Conservation (phyloP, 1,284 basidiomycete species). For the Exobasidium rhododendri region DNA sequence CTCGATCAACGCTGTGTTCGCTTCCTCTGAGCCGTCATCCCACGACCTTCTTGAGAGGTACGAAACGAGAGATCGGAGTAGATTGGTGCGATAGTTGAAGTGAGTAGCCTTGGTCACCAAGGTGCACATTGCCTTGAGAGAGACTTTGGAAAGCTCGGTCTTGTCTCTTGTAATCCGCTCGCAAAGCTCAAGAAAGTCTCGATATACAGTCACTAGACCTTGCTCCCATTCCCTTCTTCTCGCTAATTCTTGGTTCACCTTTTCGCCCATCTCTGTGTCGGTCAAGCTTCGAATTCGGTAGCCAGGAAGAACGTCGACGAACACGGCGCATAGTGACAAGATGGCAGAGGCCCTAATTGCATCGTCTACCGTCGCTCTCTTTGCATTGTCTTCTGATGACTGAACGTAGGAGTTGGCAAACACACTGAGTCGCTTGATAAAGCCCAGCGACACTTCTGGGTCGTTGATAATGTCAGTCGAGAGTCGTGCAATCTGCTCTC, state of each 20-base stretch:
- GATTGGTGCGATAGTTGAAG: conserved; percentile 94
- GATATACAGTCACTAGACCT: conserved; percentile 85
- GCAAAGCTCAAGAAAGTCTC: conserved; percentile 77
- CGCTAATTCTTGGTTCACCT: conserved; percentile 88
- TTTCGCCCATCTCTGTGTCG: conserved; percentile 84
- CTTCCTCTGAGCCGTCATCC: conserved; percentile 70
- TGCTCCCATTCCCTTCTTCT: conserved; percentile 93
- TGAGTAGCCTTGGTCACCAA: conserved; percentile 79
- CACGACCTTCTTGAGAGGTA: conserved; percentile 66
- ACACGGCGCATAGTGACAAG: conserved; percentile 86
- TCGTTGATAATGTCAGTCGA: conserved; percentile 47
- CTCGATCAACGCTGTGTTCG: conserved; percentile 72
- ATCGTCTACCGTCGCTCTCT: conserved; percentile 64
- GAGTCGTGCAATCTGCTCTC: conserved; percentile 52
- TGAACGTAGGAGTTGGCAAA: conserved; percentile 22
- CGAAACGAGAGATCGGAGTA: conserved; percentile 82
- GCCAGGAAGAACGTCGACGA: conserved; percentile 86
- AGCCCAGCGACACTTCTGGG: conserved; percentile 46
- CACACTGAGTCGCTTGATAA: conserved; percentile 43
- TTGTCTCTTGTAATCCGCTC: conserved; percentile 74
- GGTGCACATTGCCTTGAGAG: conserved; percentile 81
- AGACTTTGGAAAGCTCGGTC: conserved; percentile 53
- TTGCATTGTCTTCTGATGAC: conserved; percentile 20
- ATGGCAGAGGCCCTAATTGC: conserved; percentile 83
- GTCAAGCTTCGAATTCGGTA: conserved; percentile 78